These are phyloP conservation scores for Eragrostis nindensis DNA, from an alignment of 176 grass and related monocot genomes.

Conservation along the genomic window DNA sequence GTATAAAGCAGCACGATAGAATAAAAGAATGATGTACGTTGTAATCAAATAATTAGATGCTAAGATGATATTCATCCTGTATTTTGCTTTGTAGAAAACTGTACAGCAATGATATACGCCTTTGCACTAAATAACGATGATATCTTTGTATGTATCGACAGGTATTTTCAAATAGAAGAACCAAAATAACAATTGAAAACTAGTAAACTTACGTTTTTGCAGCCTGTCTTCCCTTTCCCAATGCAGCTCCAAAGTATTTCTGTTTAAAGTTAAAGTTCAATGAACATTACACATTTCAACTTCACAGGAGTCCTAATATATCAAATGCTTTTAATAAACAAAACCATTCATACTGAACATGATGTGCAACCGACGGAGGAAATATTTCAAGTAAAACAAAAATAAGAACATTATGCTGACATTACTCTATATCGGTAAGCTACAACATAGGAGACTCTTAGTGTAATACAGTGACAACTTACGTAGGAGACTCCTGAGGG, in stretches of 20 bases:
- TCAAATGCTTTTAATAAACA: background rate
- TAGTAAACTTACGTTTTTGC: slow-evolving; percentile 71
- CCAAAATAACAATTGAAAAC: background rate
- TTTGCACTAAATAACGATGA: background rate
- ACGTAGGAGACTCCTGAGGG: slow-evolving; percentile 76
- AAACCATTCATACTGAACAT: background rate
- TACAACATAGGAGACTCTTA: background rate
- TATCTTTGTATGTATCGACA: background rate
- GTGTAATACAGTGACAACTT: slow-evolving; percentile 35
- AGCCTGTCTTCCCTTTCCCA: slow-evolving; percentile 82
- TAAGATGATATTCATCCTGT: slow-evolving; percentile 11
- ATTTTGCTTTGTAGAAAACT: background rate
- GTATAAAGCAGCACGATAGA: background rate
- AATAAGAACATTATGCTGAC: background rate
- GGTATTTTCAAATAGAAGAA: background rate
- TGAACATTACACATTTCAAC: slow-evolving; percentile 19
- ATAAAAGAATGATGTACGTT: background rate
- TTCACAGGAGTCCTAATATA: background rate
- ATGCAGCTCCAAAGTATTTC: slow-evolving; percentile 77
- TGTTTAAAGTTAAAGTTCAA: slow-evolving; percentile 48
- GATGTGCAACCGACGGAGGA: background rate
- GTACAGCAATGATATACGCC: background rate
- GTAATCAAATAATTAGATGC: background rate
- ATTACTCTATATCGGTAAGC: too few relatives aligned
- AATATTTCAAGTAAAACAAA: background rate